Conservation (phyloP, 1,284 basidiomycete genomes). For the Neolentinus lepideus region DNA sequence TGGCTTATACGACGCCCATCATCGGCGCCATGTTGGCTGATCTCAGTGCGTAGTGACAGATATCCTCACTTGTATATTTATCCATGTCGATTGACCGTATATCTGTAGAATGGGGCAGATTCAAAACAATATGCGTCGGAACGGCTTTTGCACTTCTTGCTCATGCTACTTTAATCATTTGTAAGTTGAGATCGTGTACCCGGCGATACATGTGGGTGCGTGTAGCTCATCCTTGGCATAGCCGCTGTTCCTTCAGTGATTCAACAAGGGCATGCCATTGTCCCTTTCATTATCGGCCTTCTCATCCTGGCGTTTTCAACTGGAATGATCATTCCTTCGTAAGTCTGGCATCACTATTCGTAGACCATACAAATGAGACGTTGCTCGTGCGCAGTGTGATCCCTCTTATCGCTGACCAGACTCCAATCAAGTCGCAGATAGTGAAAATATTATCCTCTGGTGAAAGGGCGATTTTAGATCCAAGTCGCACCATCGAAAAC, state of each 20-base stretch:
- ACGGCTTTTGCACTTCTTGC: slow-evolving; percentile 19
- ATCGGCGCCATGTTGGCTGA: slow-evolving; percentile 49
- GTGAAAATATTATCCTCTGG: slow-evolving; percentile 42
- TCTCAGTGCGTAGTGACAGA: slow-evolving; percentile 18
- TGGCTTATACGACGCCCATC: slow-evolving; percentile 39
- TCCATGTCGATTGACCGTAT: no score
- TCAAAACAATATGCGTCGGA: slow-evolving; percentile 47
- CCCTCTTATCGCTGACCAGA: slow-evolving; percentile 45
- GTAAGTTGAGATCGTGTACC: background rate
- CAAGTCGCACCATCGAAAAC: slow-evolving; percentile 44
- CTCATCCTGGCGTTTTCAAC: slow-evolving; percentile 33
- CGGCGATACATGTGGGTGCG: no score
- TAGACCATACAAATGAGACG: background rate
- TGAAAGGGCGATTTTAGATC: slow-evolving; percentile 55
- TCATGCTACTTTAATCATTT: slow-evolving; percentile 9
- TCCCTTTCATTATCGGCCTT: slow-evolving; percentile 30
- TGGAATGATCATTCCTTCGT: background rate
- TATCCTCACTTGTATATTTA: no score
- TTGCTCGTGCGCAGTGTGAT: background rate
- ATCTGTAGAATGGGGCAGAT: slow-evolving; percentile 50
- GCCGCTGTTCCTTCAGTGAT: slow-evolving; percentile 14
- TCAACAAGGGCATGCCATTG: slow-evolving; percentile 25
- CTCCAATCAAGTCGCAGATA: slow-evolving; percentile 32
- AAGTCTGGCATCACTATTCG: background rate
- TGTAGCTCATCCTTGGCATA: background rate